These are phyloP conservation scores for Lentinus brumalis DNA, from an alignment of 768 basidiomycete genomes.

Conservation along the genomic window DNA sequence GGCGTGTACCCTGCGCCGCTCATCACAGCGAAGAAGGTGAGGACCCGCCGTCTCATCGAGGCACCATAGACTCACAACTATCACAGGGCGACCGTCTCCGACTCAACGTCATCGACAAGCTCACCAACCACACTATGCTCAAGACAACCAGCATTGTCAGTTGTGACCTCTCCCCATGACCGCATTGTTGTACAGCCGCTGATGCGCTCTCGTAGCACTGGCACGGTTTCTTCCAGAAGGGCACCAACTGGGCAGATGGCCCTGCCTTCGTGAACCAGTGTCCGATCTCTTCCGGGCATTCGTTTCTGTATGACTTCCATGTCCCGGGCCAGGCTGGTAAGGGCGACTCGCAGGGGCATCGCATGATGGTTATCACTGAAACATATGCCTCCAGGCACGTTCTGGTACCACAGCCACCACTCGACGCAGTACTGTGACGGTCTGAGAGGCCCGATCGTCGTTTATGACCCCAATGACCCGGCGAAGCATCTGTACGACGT, in stretches of 20 bases:
- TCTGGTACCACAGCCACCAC: slow-evolving; percentile 52
- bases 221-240: slow-evolving; percentile 49
- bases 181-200: not conserved
- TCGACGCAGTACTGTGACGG: slow-evolving; percentile 59
- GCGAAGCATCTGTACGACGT: slow-evolving; percentile 43
- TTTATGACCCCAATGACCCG: slow-evolving; percentile 41
- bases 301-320: slow-evolving; percentile 40
- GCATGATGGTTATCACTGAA: not conserved
- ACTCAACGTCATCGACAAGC: slow-evolving; percentile 15
- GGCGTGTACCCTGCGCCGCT: slow-evolving; percentile 15
- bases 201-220: slow-evolving; percentile 29
- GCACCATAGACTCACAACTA: not conserved
- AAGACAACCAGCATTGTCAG: slow-evolving; percentile 15
- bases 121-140: slow-evolving; percentile 14
- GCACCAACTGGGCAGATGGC: slow-evolving; percentile 48
- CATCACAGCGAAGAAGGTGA: slow-evolving; percentile 16
- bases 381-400: slow-evolving; percentile 31
- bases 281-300: slow-evolving; percentile 34
- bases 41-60: not conserved
- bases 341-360: not conserved
- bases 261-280: slow-evolving; percentile 44
- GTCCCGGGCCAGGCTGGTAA: slow-evolving; percentile 25
- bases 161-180: not conserved
- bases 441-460: slow-evolving; percentile 48
- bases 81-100: slow-evolving; percentile 27